A percentile compares a stretch with the other conserved stretches of the same genome.
Evolutionary conservation across 2,329 filamentous ascomycete genomes (phyloP).

Genomic region (Paracoccidioides lutzii): DNA sequence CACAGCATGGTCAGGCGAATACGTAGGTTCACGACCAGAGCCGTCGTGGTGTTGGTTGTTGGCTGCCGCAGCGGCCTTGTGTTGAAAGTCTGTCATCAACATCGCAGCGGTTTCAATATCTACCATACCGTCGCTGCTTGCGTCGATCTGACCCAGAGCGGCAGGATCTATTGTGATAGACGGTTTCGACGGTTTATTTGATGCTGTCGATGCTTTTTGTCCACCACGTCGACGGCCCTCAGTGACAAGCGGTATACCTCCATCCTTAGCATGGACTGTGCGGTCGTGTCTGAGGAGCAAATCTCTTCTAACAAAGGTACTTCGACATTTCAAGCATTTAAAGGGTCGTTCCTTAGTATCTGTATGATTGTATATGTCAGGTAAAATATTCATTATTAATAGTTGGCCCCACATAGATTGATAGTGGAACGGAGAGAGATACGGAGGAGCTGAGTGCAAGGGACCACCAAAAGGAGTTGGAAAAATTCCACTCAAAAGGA

Average conservation of each 20-base stretch:
- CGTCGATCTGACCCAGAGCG: constrained; percentile 57
- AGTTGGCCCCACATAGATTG: background rate
- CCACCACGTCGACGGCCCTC: constrained; percentile 64
- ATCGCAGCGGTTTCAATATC: constrained; percentile 96
- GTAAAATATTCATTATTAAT: background rate
- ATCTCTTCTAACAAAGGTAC: constrained; percentile 95
- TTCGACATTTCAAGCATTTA: constrained; percentile 96
- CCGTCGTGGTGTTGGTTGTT: constrained; percentile 36
- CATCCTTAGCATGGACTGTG: constrained; percentile 97
- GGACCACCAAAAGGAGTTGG: no score
- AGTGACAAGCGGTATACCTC: constrained; percentile 82
- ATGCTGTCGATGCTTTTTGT: constrained; percentile 20
- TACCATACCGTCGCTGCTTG: constrained; percentile 77
- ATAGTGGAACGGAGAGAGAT: background rate
- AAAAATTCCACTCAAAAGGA: background rate
- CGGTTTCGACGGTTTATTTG: constrained; percentile 43
- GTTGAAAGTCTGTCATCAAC: constrained; percentile 95
- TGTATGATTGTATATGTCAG: constrained; percentile 27
- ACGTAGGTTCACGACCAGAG: constrained; percentile 45
- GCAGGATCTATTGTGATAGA: constrained; percentile 71
- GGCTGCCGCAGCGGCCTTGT: constrained; percentile 72
- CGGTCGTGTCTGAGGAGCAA: constrained; percentile 92
- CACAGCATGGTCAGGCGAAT: constrained; percentile 56
- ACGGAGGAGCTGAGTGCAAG: no score
- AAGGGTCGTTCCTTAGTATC: constrained; percentile 98